Conservation (phyloP, 2,329 filamentous ascomycete genomes). For the Neodidymelliopsis sp. region DNA sequence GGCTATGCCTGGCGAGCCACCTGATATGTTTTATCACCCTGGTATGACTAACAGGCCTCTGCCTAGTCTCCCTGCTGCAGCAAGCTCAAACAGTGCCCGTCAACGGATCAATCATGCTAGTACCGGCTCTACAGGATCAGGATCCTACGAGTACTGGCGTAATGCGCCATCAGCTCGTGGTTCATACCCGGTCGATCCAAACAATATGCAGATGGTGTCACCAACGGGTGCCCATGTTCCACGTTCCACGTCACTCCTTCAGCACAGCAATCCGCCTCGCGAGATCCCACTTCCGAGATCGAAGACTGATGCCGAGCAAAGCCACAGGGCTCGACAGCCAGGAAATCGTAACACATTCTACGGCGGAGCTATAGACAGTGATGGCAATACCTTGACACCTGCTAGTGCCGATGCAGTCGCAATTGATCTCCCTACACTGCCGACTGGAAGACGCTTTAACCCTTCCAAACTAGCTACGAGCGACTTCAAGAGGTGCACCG, state of each 20-base stretch:
- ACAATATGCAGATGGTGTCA: slow-evolving; percentile 41
- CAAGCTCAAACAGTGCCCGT: slow-evolving; percentile 59
- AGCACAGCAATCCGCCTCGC: slow-evolving; percentile 80
- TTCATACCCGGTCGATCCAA: slow-evolving; percentile 44
- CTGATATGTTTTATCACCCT: slow-evolving; percentile 93
- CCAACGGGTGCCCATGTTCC: slow-evolving; percentile 45
- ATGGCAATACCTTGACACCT: slow-evolving; percentile 65
- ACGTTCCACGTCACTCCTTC: slow-evolving; percentile 71
- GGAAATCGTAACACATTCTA: slow-evolving; percentile 47
- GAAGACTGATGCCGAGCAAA: slow-evolving; percentile 87
- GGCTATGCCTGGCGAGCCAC: slow-evolving; percentile 66
- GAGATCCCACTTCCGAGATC: slow-evolving; percentile 86
- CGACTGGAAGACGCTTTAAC: slow-evolving; percentile 81
- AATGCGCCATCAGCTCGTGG: slow-evolving; percentile 40
- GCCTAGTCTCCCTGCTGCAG: slow-evolving; percentile 68
- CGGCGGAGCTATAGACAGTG: slow-evolving; percentile 43
- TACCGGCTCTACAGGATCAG: slow-evolving; percentile 39
- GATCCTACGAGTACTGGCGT: slow-evolving; percentile 57
- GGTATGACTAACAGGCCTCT: slow-evolving; percentile 71
- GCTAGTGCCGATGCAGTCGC: slow-evolving; percentile 60
- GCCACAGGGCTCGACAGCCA: slow-evolving; percentile 51
- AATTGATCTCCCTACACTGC: slow-evolving; percentile 85
- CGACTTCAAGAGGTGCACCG: slow-evolving; percentile 83
- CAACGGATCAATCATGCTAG: slow-evolving; percentile 51
- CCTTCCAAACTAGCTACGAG: slow-evolving; percentile 80